Percentiles rank a stretch among this genome's conserved stretches.
Evolutionary conservation across 106 monocot species (phyloP).

Genomic region (Alisma plantagoaquatica): DNA sequence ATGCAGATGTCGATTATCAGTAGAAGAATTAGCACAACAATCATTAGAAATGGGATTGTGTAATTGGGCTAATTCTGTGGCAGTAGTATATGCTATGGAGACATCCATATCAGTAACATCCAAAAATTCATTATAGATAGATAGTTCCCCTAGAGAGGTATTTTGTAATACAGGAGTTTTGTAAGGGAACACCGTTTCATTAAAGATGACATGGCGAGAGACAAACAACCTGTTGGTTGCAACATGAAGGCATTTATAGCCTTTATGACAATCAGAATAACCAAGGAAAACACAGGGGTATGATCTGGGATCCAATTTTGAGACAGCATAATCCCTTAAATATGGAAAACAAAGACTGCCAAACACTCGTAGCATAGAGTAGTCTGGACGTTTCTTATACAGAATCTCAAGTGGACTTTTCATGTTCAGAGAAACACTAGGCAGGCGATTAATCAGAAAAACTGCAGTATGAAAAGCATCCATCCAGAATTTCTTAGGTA

Average conservation of each 20-base stretch:
- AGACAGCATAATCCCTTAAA: no score
- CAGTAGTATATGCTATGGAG: no score
- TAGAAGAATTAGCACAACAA: no score
- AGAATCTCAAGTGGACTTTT: not conserved
- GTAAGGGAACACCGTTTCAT: not conserved
- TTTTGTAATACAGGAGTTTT: not conserved
- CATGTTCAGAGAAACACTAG: not conserved
- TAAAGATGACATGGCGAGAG: not conserved
- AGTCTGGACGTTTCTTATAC: not conserved
- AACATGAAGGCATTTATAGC: conserved; percentile 1
- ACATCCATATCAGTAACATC: no score
- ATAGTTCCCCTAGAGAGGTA: not conserved
- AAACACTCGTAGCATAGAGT: not conserved
- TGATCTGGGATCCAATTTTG: no score
- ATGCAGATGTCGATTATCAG: no score
- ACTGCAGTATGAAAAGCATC: conserved; percentile 1
- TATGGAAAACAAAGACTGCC: not conserved
- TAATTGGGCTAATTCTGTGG: no score
- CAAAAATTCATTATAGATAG: no score
- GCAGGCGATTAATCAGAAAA: conserved; percentile 1
- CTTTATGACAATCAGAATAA: not conserved
- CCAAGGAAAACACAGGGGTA: no score
- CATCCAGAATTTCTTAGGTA: no score
- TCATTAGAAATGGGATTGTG: no score
- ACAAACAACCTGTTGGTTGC: no score